These are phyloP conservation scores for Trichomonascaceae sp. DNA, from an alignment of 1,139 yeast genomes.

Conservation along the genomic window DNA sequence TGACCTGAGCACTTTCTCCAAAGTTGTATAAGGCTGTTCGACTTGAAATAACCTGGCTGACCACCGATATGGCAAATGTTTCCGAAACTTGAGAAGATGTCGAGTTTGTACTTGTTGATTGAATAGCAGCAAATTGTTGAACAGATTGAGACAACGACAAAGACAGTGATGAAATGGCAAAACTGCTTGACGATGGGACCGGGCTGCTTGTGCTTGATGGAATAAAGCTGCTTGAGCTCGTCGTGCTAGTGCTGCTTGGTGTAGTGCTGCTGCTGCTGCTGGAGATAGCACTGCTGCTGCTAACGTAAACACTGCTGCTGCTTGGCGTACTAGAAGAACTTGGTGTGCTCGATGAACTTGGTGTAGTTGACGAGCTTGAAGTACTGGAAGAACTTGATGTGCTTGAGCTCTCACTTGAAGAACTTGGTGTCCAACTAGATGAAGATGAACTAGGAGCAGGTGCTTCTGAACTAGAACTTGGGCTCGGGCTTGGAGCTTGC, in stretches of 20 bases:
- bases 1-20: conserved; percentile 15
- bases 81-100: conserved; percentile 6
- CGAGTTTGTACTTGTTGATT: background rate
- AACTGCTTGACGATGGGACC: background rate
- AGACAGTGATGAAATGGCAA: background rate
- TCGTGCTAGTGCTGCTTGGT: background rate
- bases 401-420: conserved; percentile 12
- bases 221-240: background rate
- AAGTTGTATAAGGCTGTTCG: conserved; percentile 24
- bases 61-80: conserved; percentile 17
- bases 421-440: conserved; percentile 13
- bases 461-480: conserved; percentile 10
- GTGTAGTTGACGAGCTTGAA: conserved; percentile 10
- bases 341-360: conserved; percentile 16
- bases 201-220: background rate
- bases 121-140: conserved; percentile 1
- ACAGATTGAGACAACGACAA: conserved; percentile 3
- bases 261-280: background rate
- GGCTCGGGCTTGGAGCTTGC: conserved; percentile 7
- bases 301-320: background rate
- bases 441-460: conserved; percentile 10
- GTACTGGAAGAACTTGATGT: conserved; percentile 20
- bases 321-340: conserved; percentile 13
- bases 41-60: conserved; percentile 17
- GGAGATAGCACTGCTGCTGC: background rate